These are phyloP conservation scores for Diversispora eburnea DNA, from an alignment of 192 early-diverging fungal species.

Conservation along the genomic window DNA sequence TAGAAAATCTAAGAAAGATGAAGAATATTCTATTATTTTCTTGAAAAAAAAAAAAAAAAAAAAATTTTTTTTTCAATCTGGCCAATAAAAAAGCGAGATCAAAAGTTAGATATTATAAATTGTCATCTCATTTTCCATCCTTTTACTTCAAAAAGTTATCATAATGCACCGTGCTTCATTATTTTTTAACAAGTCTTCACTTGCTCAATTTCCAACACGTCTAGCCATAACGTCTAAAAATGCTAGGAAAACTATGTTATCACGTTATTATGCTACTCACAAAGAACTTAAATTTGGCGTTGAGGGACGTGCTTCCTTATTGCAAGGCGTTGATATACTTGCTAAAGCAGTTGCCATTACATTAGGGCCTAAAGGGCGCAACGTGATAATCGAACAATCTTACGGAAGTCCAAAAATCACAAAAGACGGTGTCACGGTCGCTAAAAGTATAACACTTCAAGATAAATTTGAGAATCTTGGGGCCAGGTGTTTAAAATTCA, in stretches of 20 bases:
- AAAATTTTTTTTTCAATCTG: no score
- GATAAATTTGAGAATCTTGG: constrained; percentile 99
- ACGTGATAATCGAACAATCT: constrained; percentile 97
- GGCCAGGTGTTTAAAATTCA: constrained; percentile 58
- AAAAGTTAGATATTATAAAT: no score
- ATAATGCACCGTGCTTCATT: constrained; percentile 14
- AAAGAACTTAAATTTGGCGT: constrained; percentile 98
- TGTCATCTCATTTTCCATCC: no score
- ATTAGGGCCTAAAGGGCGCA: constrained; percentile 98
- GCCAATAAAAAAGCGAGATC: no score
- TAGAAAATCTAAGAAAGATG: no score
- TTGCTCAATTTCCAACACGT: neutral
- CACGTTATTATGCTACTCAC: constrained; percentile 77
- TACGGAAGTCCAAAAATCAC: constrained; percentile 99
- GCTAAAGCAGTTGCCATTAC: constrained; percentile 99
- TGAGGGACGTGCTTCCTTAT: constrained; percentile 88
- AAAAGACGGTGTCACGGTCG: constrained; percentile 99
- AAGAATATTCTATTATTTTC: no score
- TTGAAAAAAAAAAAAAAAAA: constrained; percentile 8
- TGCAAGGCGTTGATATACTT: constrained; percentile 93
- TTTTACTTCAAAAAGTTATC: neutral
- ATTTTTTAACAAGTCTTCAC: neutral
- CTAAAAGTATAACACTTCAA: constrained; percentile 93
- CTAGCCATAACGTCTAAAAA: constrained; percentile 23
- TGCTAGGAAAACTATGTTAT: constrained; percentile 29